Percentiles rank a stretch among this genome's conserved stretches.
Conservation (phyloP, 2,329 filamentous ascomycete species). For the Ophiostoma tasmaniense region DNA sequence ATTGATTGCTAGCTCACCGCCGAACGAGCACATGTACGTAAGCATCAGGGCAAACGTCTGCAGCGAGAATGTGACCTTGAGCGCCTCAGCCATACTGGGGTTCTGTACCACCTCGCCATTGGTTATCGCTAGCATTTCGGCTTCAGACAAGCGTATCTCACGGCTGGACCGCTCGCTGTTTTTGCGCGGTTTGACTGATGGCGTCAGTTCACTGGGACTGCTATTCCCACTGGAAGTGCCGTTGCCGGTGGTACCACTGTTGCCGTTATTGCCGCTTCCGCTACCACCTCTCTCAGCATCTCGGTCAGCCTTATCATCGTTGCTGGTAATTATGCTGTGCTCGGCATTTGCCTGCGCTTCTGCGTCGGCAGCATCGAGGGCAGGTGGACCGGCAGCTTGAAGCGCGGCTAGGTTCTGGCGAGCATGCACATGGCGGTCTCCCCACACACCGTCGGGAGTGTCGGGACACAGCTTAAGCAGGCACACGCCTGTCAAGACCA, state of each 20-base stretch:
- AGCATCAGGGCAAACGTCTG: conserved; percentile 48
- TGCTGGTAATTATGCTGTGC: background rate
- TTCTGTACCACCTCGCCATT: conserved; percentile 43
- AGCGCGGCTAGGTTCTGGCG: conserved; percentile 44
- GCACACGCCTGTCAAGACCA: background rate
- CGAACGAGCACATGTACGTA: conserved; percentile 57
- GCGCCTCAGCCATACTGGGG: conserved; percentile 44
- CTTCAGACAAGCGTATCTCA: conserved; percentile 39
- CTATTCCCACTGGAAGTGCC: background rate
- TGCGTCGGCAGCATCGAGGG: conserved; percentile 22
- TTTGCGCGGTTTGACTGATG: background rate
- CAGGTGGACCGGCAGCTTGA: conserved; percentile 15
- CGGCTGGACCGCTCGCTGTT: conserved; percentile 25
- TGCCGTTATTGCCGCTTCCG: background rate
- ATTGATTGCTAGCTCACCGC: conserved; percentile 55
- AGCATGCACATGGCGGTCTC: conserved; percentile 54
- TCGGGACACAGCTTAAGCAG: conserved; percentile 35
- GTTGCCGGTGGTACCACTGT: background rate
- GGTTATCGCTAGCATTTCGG: conserved; percentile 47
- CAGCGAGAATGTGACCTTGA: conserved; percentile 39
- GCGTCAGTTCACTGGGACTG: background rate
- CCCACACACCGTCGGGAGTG: conserved; percentile 75
- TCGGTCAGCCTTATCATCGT: background rate
- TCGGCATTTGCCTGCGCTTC: background rate
- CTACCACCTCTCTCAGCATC: background rate